Base-by-base conservation (phyloP, 768 basidiomycete genomes). In the Collybia mongolica region DNA sequence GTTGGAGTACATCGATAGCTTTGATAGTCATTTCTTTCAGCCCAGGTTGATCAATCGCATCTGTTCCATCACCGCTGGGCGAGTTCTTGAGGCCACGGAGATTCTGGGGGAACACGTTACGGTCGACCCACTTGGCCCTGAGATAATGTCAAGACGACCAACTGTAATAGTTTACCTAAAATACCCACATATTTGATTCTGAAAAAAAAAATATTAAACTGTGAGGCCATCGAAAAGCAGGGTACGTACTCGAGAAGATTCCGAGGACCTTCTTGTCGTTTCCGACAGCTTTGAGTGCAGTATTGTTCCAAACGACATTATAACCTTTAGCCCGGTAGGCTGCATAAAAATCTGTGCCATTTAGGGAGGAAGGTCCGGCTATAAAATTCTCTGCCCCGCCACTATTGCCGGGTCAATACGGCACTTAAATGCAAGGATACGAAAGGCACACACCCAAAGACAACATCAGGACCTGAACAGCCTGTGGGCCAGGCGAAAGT, bases 21-120 rank as follows among this genome's bases (percentile, higher is more conserved):
- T 74, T 76, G 26, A 76, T 51, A 0, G 74, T 74, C 73, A 76
- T 76, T 14, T 74, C 73, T 56, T 76, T 74, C 58, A 76, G 58
- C n/a, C 74, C 74, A 28, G 74, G 74, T 52, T 76, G 74, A 60
- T 74, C 68, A 14, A 62, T 47, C 7, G 74, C 72, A 57, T 73
- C 73, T 12, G 67, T 67, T 5, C 69, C 69, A 43, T 76, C 74
- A 6, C 74, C 74, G 6, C 60, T 70, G 2, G 74, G 74, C 28
- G 67, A 69, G 51, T 72, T 71, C 58, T 67, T 68, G 54, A 58
- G 62, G 37, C 61, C 62, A 39, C 58, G 67, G 12, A 74, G 61
- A 55, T 76, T 74, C 19, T 70, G 60, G 2, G 66, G 62, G 46
- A 67, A 60, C 32, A 75, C 62, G 65, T 69, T 41, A 7, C 74